Base-by-base conservation (phyloP, 2,329 filamentous ascomycete species). In the Moelleriella libera region DNA sequence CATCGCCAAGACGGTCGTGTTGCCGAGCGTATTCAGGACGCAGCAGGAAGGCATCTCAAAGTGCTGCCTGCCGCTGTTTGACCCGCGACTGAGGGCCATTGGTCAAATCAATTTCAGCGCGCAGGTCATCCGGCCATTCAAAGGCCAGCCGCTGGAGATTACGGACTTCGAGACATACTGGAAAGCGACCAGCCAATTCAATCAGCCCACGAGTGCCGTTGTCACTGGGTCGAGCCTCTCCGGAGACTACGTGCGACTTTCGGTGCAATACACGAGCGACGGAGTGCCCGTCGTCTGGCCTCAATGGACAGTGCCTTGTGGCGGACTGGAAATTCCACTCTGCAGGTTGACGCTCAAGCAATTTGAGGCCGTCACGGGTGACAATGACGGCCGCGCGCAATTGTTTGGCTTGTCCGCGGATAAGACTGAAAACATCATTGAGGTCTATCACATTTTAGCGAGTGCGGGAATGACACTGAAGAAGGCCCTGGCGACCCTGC, bases 111-210 rank as follows among this genome's bases (percentile, higher is more conserved):
- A 81, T 53, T 98, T 98, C 70, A 85, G 86, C 53, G 94, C 88
- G 48, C 89, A 97, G 61, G 88, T 97, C 30, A 94, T 98, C 62
- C 96, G 95, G 59, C 92, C 92, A 0, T 98, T 97, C 68, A 80
- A 82, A 52, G 90, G 92, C 6, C 84, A 88, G 51, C 88, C 92
- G 4, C 71, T 98, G 28, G 92, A 98, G 63, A 96, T 98, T 51
- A 94, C 92, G 1, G 89, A 97, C 59, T 98, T 97, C 57, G 92
- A 94, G 52, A 97, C 92, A 0, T 98, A 98, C 65, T 98, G 92
- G 92, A 98, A 97, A 65, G 90, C 90, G 0, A 98, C 92, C 1
- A 95, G 88, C 58, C 88, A 95, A 56, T 76, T 92, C 44, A 88
- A 95, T 61, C 82, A 86, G 45, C 66, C 66, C 1, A 85, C 88